These are phyloP conservation scores for Warburgia ugandensis DNA, from an alignment of 164 flowering plant genomes.

Conservation along the genomic window DNA sequence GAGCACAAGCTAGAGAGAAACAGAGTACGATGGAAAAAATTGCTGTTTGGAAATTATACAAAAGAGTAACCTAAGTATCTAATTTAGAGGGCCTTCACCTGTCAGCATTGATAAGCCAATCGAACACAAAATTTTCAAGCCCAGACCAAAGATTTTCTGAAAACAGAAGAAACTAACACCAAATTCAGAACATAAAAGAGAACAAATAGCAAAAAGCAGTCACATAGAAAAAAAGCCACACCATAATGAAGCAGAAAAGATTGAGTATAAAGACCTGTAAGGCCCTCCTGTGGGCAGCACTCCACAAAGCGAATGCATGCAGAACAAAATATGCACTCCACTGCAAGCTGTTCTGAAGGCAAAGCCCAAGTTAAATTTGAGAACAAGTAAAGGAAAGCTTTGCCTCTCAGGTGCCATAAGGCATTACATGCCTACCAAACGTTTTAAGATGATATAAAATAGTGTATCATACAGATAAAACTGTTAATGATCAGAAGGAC, in stretches of 20 bases:
- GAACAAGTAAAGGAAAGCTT: background rate
- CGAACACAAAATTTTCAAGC: conserved; percentile 96
- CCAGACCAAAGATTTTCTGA: conserved; percentile 98
- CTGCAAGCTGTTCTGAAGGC: conserved; percentile 66
- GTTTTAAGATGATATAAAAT: no score
- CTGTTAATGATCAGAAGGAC: no score
- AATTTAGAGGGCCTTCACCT: conserved; percentile 38
- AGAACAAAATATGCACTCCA: conserved; percentile 99
- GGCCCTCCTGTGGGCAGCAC: conserved; percentile 97
- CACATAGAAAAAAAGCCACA: background rate
- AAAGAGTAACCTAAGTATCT: background rate
- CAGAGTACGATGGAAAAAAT: no score
- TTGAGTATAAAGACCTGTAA: conserved; percentile 55
- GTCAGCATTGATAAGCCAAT: conserved; percentile 98
- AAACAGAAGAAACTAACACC: conserved; percentile 14
- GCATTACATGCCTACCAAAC: no score
- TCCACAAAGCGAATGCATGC: conserved; percentile 98
- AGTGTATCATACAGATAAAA: no score
- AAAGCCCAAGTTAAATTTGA: background rate
- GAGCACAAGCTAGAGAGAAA: no score
- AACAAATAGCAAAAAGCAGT: conserved; percentile 1
- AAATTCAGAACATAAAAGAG: background rate
- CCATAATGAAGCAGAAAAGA: background rate
- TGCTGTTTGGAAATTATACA: no score
- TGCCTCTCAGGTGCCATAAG: no score